Conservation (phyloP, 192 early-diverging fungal species). For the Coemansia sp. region DNA sequence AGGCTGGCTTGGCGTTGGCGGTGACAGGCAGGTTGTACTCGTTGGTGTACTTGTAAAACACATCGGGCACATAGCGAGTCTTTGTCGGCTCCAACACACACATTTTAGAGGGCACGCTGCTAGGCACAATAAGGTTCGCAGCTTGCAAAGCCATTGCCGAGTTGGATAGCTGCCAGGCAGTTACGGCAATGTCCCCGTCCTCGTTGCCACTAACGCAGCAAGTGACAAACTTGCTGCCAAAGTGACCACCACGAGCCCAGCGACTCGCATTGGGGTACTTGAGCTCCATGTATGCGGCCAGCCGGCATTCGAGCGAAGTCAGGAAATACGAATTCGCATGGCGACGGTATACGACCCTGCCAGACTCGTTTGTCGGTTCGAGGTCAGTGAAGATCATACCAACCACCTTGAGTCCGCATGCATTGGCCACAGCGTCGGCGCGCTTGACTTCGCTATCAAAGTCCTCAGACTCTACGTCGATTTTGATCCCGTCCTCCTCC, state of each 20-base stretch:
- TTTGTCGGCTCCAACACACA: constrained; percentile 74
- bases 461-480: constrained; percentile 63
- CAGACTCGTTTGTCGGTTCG: constrained; percentile 76
- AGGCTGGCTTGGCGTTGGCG: constrained; percentile 90
- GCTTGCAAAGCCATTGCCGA: constrained; percentile 85
- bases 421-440: constrained; percentile 64
- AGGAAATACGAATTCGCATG: constrained; percentile 94
- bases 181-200: constrained; percentile 84
- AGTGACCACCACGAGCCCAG: constrained; percentile 77
- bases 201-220: constrained; percentile 90
- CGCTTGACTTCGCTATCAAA: constrained; percentile 51
- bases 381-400: constrained; percentile 97
- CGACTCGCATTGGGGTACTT: constrained; percentile 68
- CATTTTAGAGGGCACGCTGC: constrained; percentile 83
- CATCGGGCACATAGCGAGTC: constrained; percentile 91
- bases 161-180: constrained; percentile 92
- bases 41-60: constrained; percentile 97
- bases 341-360: constrained; percentile 85
- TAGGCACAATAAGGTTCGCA: constrained; percentile 91
- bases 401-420: constrained; percentile 71
- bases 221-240: constrained; percentile 94
- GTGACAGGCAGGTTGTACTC: constrained; percentile 88
- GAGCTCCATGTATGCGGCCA: constrained; percentile 84
- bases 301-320: constrained; percentile 84
- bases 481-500: constrained; percentile 71